Conservation (phyloP, 768 basidiomycete genomes). For the Amanita pallidorosea region DNA sequence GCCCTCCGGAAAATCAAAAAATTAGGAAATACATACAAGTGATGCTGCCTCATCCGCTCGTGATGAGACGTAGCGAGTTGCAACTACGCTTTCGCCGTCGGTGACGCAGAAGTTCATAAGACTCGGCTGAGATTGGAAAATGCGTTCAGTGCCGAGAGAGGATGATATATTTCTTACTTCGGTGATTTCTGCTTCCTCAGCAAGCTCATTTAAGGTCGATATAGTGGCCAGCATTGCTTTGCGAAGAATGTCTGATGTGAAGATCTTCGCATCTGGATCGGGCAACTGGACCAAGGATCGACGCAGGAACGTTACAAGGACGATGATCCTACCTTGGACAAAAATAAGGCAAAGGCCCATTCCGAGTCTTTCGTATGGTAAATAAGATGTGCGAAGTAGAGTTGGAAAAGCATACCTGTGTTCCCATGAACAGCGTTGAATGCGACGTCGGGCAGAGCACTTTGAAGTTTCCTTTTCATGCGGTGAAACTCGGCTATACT, state of each 20-base stretch:
- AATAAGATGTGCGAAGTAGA: not conserved
- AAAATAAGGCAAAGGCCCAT: slow-evolving; percentile 90
- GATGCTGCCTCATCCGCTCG: slow-evolving; percentile 88
- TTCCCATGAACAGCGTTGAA: slow-evolving; percentile 88
- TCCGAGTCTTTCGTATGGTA: slow-evolving; percentile 61
- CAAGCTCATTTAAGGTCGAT: slow-evolving; percentile 61
- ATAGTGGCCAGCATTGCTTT: slow-evolving; percentile 89
- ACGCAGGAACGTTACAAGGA: slow-evolving; percentile 3
- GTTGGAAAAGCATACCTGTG: slow-evolving; percentile 45
- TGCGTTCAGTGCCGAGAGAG: not conserved
- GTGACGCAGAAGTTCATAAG: slow-evolving; percentile 95
- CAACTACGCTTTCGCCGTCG: slow-evolving; percentile 89
- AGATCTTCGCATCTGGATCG: slow-evolving; percentile 64
- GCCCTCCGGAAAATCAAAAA: not conserved
- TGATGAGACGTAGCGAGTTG: slow-evolving; percentile 91
- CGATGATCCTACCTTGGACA: slow-evolving; percentile 53
- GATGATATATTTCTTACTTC: slow-evolving; percentile 35
- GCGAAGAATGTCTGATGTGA: slow-evolving; percentile 61
- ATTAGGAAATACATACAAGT: slow-evolving; percentile 34
- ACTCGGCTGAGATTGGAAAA: slow-evolving; percentile 46
- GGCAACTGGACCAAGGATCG: slow-evolving; percentile 45
- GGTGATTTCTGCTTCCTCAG: slow-evolving; percentile 59
- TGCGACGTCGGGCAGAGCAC: slow-evolving; percentile 66
- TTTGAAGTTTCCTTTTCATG: slow-evolving; percentile 77
- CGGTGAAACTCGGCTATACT: slow-evolving; percentile 75